Evolutionary conservation across 208 protist genomes (phyloP).

Genomic region (Leishmania braziliensis): DNA sequence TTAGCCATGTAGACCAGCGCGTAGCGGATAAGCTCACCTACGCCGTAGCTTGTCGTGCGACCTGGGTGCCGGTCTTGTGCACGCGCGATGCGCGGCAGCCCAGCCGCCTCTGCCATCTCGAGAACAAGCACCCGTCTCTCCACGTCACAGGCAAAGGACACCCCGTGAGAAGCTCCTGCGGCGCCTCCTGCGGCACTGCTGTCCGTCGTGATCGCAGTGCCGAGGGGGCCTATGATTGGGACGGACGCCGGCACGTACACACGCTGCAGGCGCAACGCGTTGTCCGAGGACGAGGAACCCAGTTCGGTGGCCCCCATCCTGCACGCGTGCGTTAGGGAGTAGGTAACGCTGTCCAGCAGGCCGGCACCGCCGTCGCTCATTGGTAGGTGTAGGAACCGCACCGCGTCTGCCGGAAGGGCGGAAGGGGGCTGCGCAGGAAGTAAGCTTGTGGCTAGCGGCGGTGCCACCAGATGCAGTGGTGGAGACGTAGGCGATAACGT

Average conservation of each 20-base stretch:
- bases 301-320: no score
- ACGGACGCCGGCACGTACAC: constrained; percentile 28
- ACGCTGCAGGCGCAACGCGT: constrained; percentile 12
- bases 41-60: constrained; percentile 74
- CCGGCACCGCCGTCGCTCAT: constrained; percentile 87
- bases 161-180: neutral
- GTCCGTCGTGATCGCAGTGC: constrained; percentile 22
- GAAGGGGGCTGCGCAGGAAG: neutral
- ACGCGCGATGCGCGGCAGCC: constrained; percentile 54
- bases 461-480: neutral
- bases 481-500: neutral
- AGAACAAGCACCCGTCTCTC: constrained; percentile 51
- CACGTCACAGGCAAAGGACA: constrained; percentile 69
- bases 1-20: constrained; percentile 47
- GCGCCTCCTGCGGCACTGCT: neutral
- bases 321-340: no score
- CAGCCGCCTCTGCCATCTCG: constrained; percentile 77
- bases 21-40: constrained; percentile 67
- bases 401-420: neutral
- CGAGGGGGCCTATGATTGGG: constrained; percentile 59
- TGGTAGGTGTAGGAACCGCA: constrained; percentile 50
- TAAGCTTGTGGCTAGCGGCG: neutral
- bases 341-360: constrained; percentile 70
- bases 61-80: constrained; percentile 46
- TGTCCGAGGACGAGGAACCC: neutral